A percentile compares a stretch with the other conserved stretches of the same genome.
Conservation (phyloP, 2,329 filamentous ascomycete species). For the Calonectria naviculata region DNA sequence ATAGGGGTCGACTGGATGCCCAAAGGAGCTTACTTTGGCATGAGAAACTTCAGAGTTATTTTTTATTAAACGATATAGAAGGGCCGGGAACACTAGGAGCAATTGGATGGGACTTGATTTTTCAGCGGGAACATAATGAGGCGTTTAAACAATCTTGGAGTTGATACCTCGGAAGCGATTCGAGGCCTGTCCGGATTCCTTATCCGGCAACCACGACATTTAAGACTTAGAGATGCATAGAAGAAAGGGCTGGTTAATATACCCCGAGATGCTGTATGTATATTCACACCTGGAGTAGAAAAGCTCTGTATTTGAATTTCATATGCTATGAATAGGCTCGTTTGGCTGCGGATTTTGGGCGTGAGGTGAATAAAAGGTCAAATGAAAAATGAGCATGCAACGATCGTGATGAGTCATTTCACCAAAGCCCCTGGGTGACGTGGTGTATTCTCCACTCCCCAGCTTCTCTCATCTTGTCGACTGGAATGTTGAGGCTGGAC, state of each 20-base stretch:
- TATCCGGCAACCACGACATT: constrained; percentile 17
- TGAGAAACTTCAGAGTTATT: constrained; percentile 19
- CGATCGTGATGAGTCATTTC: not conserved
- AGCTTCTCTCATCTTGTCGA: not conserved
- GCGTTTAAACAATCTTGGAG: constrained; percentile 23
- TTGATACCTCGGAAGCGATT: constrained; percentile 11
- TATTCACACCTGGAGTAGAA: constrained; percentile 11
- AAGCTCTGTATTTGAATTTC: constrained; percentile 7
- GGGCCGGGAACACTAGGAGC: constrained; percentile 18
- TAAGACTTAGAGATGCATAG: constrained; percentile 34
- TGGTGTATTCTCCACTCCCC: not conserved
- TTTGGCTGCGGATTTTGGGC: too few species aligned
- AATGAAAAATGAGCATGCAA: not conserved
- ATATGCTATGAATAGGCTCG: not conserved
- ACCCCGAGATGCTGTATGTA: constrained; percentile 28
- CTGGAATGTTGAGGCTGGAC: not conserved
- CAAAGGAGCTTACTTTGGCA: not conserved
- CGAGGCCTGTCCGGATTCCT: constrained; percentile 18
- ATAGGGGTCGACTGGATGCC: not conserved
- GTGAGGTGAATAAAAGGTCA: not conserved
- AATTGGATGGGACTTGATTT: constrained; percentile 1
- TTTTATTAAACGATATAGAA: constrained; percentile 20
- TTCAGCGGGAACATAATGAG: constrained; percentile 17
- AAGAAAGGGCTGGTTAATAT: constrained; percentile 29
- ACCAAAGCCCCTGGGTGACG: not conserved